Conservation (phyloP, 2,329 filamentous ascomycete genomes). For the Aspergillus uvarum region DNA sequence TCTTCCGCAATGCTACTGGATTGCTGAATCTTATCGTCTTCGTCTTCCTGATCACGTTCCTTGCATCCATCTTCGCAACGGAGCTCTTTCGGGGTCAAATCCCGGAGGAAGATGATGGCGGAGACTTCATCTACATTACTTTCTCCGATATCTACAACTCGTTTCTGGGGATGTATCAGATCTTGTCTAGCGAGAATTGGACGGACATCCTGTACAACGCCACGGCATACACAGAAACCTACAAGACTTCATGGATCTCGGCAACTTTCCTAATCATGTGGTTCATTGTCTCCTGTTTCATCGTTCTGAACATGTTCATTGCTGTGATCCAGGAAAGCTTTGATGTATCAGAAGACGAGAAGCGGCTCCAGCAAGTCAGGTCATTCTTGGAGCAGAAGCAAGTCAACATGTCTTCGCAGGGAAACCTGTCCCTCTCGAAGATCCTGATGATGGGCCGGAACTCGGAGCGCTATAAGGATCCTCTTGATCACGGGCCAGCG, state of each 20-base stretch:
- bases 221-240: slow-evolving; percentile 64
- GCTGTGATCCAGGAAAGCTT: slow-evolving; percentile 99
- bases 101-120: slow-evolving; percentile 60
- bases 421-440: slow-evolving; percentile 65
- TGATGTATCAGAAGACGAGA: slow-evolving; percentile 97
- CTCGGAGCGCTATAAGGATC: slow-evolving; percentile 68
- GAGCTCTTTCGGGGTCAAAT: slow-evolving; percentile 91
- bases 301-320: slow-evolving; percentile 99
- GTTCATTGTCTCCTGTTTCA: slow-evolving; percentile 95
- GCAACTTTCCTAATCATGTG: slow-evolving; percentile 88
- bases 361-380: slow-evolving; percentile 92
- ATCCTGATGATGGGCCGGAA: slow-evolving; percentile 63
- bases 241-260: slow-evolving; percentile 84
- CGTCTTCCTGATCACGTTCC: slow-evolving; percentile 91
- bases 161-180: slow-evolving; percentile 96
- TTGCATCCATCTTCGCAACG: slow-evolving; percentile 88
- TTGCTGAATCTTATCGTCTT: slow-evolving; percentile 93
- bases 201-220: slow-evolving; percentile 81
- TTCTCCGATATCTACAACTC: slow-evolving; percentile 94
- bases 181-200: slow-evolving; percentile 96
- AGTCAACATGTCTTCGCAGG: slow-evolving; percentile 63
- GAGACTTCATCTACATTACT: slow-evolving; percentile 65
- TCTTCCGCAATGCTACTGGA: slow-evolving; percentile 88
- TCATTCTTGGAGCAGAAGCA: slow-evolving; percentile 92
- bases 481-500: slow-evolving; percentile 85